phyloP scores from a whole-genome alignment of 495 filamentous ascomycete genomes.

The Cercophora scortea region DNA sequence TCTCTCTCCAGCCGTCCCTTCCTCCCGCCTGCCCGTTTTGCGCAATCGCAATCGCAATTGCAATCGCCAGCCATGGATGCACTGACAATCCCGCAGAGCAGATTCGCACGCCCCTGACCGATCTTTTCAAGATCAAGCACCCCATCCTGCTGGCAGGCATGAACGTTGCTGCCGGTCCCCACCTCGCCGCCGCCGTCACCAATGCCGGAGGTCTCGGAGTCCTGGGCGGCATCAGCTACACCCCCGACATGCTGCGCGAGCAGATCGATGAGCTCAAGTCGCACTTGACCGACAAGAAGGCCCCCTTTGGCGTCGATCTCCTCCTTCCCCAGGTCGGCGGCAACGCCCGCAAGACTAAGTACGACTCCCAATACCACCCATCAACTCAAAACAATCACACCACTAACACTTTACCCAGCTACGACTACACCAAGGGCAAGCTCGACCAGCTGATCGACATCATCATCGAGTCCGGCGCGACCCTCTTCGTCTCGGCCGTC shows the following conservation, averaged over 20 bases:
- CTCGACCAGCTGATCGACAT: slow-evolving; percentile 84
- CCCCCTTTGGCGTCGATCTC: slow-evolving; percentile 97
- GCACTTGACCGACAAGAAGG: slow-evolving; percentile 84
- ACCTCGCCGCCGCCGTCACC: slow-evolving; percentile 92
- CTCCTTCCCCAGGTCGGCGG: slow-evolving; percentile 92
- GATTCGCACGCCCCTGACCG: slow-evolving; percentile 82
- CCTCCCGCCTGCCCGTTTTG: no score
- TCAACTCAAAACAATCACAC: background rate
- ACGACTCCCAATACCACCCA: slow-evolving; percentile 21
- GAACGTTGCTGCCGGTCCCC: slow-evolving; percentile 97
- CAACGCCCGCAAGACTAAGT: slow-evolving; percentile 91
- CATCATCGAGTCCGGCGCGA: slow-evolving; percentile 83
- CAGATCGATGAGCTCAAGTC: slow-evolving; percentile 93
- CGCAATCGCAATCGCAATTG: background rate
- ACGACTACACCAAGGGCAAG: slow-evolving; percentile 99
- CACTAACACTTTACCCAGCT: slow-evolving; percentile 45
- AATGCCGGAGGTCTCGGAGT: slow-evolving; percentile 96
- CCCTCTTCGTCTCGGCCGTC: slow-evolving; percentile 93
- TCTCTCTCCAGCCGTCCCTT: background rate
- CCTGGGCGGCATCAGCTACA: slow-evolving; percentile 94
- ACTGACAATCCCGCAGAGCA: slow-evolving; percentile 47
- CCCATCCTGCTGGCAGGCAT: slow-evolving; percentile 93
- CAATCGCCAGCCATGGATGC: background rate
- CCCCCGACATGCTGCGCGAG: slow-evolving; percentile 90
- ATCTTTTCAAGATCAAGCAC: slow-evolving; percentile 96